Conservation (phyloP, 768 basidiomycete genomes). For the Boletus subcaerulescens region DNA sequence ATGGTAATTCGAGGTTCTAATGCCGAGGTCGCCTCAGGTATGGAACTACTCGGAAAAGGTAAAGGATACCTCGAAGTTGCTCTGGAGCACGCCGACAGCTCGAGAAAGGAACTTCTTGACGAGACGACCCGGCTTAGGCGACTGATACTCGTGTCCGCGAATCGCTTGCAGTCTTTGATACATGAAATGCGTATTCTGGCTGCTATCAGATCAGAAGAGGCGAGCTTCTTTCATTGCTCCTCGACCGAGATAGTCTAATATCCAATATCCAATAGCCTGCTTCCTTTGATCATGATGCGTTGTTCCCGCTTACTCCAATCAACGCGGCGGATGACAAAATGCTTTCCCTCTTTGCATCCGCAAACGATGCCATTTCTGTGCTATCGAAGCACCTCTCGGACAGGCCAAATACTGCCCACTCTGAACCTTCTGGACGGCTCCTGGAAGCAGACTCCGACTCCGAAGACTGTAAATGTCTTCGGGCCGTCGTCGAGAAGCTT, state of each 20-base stretch:
- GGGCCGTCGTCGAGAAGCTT: conserved; percentile 48
- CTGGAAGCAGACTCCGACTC: conserved; percentile 21
- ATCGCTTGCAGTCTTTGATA: conserved; percentile 58
- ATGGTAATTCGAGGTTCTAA: conserved; percentile 51
- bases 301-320: conserved; percentile 55
- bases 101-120: conserved; percentile 55
- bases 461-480: conserved; percentile 49
- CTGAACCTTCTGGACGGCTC: conserved; percentile 14
- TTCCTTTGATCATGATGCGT: conserved; percentile 42
- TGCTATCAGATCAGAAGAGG: conserved; percentile 48
- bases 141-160: conserved; percentile 58
- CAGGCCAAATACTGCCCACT: conserved; percentile 6
- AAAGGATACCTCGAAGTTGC: conserved; percentile 61
- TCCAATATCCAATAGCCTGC: conserved; percentile 36
- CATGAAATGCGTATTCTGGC: conserved; percentile 43
- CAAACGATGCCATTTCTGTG: conserved; percentile 37
- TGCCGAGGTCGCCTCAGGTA: conserved; percentile 43
- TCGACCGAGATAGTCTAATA: conserved; percentile 4
- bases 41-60: conserved; percentile 46
- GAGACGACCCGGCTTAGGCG: conserved; percentile 64
- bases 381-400: conserved; percentile 28
- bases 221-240: conserved; percentile 23
- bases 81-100: conserved; percentile 69
- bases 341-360: conserved; percentile 38
- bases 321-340: conserved; percentile 50